phyloP scores from a whole-genome alignment of 2,329 filamentous ascomycete genomes.

The Claviceps purpurea region DNA sequence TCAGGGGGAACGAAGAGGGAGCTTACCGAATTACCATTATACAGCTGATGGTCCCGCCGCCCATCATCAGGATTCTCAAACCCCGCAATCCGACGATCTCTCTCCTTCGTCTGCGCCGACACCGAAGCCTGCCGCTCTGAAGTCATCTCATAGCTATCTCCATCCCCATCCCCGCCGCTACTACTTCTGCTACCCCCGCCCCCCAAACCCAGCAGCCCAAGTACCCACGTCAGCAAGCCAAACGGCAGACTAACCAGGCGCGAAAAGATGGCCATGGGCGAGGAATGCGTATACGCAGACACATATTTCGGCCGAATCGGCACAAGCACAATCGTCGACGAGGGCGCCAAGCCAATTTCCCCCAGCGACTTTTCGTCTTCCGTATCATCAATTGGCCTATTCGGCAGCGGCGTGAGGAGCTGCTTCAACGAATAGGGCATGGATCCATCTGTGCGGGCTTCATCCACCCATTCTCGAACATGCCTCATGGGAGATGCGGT shows the following conservation, averaged over 20 bases:
- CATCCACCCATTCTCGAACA: constrained; percentile 68
- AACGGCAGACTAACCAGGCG: constrained; percentile 18
- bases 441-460: constrained; percentile 39
- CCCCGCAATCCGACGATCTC: constrained; percentile 13
- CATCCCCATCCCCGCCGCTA: constrained; percentile 6
- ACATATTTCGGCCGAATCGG: constrained; percentile 41
- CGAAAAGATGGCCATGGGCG: constrained; percentile 15
- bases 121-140: constrained; percentile 1
- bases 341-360: constrained; percentile 62
- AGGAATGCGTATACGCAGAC: constrained; percentile 24
- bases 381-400: constrained; percentile 55
- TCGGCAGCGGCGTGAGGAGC: constrained; percentile 66
- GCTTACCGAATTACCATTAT: constrained; percentile 80
- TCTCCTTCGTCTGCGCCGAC: constrained; percentile 11
- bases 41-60: constrained; percentile 55
- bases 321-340: constrained; percentile 69
- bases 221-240: constrained; percentile 23
- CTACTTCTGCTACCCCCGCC: constrained; percentile 3
- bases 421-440: constrained; percentile 73
- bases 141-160: not conserved
- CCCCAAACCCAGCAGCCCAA: constrained; percentile 18
- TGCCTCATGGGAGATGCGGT: constrained; percentile 49
- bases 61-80: constrained; percentile 36
- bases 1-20: not conserved
- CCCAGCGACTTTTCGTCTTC: constrained; percentile 59